Percentiles rank a stretch among this genome's conserved stretches.
Conservation (phyloP, 2,329 filamentous ascomycete species). For the Talaromyces funiculosus region DNA sequence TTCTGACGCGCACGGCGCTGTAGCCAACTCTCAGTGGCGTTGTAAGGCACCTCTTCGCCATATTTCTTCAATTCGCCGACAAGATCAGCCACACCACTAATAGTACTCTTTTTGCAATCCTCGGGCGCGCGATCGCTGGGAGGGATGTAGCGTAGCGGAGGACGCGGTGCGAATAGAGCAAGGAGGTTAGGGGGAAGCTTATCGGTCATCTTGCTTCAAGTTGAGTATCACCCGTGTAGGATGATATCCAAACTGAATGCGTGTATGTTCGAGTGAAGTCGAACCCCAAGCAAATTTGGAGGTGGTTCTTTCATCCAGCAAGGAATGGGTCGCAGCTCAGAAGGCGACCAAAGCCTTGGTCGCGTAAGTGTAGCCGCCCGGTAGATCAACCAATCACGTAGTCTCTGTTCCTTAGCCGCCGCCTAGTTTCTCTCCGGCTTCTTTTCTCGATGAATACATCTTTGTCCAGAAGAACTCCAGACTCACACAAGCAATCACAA, state of each 20-base stretch:
- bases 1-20: conserved; percentile 79
- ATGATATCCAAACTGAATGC: not conserved
- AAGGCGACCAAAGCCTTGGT: not conserved
- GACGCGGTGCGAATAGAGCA: conserved; percentile 90
- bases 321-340: not conserved
- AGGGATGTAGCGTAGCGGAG: conserved; percentile 81
- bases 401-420: not conserved
- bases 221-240: not conserved
- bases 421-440: not conserved
- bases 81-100: conserved; percentile 69
- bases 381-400: conserved; percentile 21
- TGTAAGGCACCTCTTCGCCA: conserved; percentile 69
- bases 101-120: conserved; percentile 67
- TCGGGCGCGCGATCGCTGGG: conserved; percentile 78
- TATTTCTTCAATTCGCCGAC: conserved; percentile 70
- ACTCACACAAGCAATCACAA: conserved; percentile 19
- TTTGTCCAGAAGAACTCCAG: not conserved
- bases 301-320: not conserved
- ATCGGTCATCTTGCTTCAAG: conserved; percentile 68
- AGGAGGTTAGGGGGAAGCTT: conserved; percentile 89
- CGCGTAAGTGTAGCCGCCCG: conserved; percentile 17
- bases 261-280: not conserved
- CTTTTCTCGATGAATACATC: not conserved
- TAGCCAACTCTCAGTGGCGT: conserved; percentile 87
- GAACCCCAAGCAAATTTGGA: not conserved